Conservation (phyloP, 768 basidiomycete species). For the Amanita polypyramis region DNA sequence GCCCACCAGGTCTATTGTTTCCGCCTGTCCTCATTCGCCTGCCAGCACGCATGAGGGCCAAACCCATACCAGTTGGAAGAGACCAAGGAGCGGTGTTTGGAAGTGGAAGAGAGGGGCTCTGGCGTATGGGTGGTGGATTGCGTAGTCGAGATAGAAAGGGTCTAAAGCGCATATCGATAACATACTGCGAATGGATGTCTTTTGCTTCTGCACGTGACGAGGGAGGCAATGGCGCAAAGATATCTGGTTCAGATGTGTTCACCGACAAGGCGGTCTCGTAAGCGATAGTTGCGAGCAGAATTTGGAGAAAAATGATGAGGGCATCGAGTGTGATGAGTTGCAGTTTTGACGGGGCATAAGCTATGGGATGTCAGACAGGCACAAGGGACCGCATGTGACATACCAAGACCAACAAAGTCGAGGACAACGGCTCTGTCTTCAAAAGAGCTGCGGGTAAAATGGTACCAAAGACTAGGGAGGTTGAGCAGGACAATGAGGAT, state of each 20-base stretch:
- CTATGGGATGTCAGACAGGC: slow-evolving; percentile 21
- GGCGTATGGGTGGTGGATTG: slow-evolving; percentile 33
- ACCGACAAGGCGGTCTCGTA: slow-evolving; percentile 48
- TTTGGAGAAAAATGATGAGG: slow-evolving; percentile 55
- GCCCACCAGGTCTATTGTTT: slow-evolving; percentile 5
- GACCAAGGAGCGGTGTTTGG: slow-evolving; percentile 52
- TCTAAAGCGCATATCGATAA: slow-evolving; percentile 54
- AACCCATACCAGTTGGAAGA: slow-evolving; percentile 36
- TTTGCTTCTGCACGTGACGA: slow-evolving; percentile 12
- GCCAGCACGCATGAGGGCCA: slow-evolving; percentile 39
- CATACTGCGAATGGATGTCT: slow-evolving; percentile 26
- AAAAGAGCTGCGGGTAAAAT: slow-evolving; percentile 38
- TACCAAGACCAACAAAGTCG: slow-evolving; percentile 74
- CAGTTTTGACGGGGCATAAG: slow-evolving; percentile 49
- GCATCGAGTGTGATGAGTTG: slow-evolving; percentile 61
- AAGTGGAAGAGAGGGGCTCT: slow-evolving; percentile 36
- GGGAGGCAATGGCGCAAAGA: slow-evolving; percentile 18
- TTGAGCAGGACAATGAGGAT: slow-evolving; percentile 49
- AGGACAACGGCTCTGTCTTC: slow-evolving; percentile 58
- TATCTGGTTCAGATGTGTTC: slow-evolving; percentile 29
- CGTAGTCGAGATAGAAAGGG: slow-evolving; percentile 47
- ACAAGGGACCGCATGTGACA: slow-evolving; percentile 16
- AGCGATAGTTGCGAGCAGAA: slow-evolving; percentile 55
- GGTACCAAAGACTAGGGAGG: slow-evolving; percentile 48
- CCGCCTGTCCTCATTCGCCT: slow-evolving; percentile 26